Evolutionary conservation across 164 flowering plant species (phyloP).

Genomic region (Brasenia schreberi): DNA sequence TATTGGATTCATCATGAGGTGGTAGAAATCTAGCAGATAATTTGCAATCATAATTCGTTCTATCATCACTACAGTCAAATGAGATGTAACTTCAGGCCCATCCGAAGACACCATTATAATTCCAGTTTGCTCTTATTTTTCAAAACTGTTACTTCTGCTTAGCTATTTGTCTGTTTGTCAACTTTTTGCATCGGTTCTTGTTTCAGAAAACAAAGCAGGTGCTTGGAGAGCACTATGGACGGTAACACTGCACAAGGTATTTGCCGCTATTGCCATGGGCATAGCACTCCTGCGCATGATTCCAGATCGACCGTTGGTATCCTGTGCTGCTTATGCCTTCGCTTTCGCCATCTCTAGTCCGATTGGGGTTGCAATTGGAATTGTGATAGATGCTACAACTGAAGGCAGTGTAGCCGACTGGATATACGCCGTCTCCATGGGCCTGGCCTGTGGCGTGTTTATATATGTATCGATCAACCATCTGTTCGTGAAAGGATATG

Average conservation of each 20-base stretch:
- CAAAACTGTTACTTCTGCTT: background rate
- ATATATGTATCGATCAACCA: slow-evolving; percentile 61
- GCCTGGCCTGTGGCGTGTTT: slow-evolving; percentile 61
- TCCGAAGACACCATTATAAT: too few species aligned
- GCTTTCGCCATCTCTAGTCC: slow-evolving; percentile 73
- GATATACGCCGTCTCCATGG: slow-evolving; percentile 74
- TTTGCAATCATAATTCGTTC: too few species aligned
- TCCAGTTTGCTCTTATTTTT: background rate
- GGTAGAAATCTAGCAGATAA: too few species aligned
- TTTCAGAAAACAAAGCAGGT: slow-evolving; percentile 41
- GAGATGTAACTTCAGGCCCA: too few species aligned
- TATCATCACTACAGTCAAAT: too few species aligned
- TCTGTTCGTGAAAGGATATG: slow-evolving; percentile 41
- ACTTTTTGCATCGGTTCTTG: background rate
- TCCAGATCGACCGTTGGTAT: slow-evolving; percentile 49
- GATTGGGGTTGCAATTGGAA: slow-evolving; percentile 64
- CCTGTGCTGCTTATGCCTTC: slow-evolving; percentile 44
- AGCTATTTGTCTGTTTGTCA: background rate
- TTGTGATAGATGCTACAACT: slow-evolving; percentile 55
- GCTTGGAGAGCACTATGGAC: slow-evolving; percentile 82
- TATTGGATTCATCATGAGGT: too few species aligned
- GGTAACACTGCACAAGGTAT: slow-evolving; percentile 49
- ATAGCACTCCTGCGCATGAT: slow-evolving; percentile 61
- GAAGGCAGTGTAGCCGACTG: slow-evolving; percentile 60
- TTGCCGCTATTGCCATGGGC: slow-evolving; percentile 79